Percentiles rank a stretch among this genome's conserved stretches.
Conservation (phyloP, 2,329 filamentous ascomycete genomes). For the Magnaporthales sp. region DNA sequence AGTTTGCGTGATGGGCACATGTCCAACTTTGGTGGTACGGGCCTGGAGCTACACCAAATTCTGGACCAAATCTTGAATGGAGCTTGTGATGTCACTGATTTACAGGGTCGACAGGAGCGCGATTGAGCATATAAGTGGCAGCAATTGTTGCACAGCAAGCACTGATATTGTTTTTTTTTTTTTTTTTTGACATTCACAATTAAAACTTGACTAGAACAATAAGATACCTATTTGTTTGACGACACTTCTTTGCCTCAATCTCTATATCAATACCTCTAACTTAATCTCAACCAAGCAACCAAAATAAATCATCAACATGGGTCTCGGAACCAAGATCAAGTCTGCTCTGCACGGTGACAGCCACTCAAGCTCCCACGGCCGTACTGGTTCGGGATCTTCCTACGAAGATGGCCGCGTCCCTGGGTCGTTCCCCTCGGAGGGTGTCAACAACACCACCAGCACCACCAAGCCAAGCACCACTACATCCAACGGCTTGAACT, state of each 20-base stretch:
- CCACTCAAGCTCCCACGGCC: background rate
- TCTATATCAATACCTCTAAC: background rate
- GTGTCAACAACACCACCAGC: background rate
- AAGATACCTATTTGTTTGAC: background rate
- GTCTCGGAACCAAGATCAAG: conserved; percentile 6
- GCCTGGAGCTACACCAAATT: background rate
- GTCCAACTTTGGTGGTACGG: background rate
- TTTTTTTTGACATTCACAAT: background rate
- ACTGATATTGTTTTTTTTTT: background rate
- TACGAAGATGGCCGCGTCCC: conserved; percentile 1
- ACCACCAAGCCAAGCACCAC: background rate
- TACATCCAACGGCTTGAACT: background rate
- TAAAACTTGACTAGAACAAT: background rate
- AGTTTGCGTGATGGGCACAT: background rate
- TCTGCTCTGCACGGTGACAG: conserved; percentile 12
- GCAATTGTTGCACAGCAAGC: background rate
- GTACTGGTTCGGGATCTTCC: background rate
- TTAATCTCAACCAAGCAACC: background rate
- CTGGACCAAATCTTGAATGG: background rate
- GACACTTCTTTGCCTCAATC: background rate
- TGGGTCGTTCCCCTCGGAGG: background rate
- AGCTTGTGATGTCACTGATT: background rate
- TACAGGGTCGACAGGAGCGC: background rate
- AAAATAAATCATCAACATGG: background rate
- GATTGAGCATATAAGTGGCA: background rate